Evolutionary conservation across 495 filamentous ascomycete species (phyloP).

Genomic region (Penicillium antarcticum): DNA sequence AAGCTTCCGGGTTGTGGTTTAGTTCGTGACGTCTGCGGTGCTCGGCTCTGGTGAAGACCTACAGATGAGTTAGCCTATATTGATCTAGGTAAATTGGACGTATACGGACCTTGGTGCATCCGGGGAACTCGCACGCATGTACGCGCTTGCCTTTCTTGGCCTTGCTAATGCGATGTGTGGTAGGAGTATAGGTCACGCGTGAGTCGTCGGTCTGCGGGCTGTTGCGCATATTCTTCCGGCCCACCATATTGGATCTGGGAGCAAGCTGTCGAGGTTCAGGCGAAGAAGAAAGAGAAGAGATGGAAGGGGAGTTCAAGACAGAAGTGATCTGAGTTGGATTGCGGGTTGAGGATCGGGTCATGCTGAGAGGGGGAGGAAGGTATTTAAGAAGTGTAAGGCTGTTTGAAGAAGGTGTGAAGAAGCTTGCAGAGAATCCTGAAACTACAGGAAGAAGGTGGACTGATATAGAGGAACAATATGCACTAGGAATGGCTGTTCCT

Average conservation of each 20-base stretch:
- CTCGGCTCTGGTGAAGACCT: slow-evolving; percentile 84
- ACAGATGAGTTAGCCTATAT: slow-evolving; percentile 11
- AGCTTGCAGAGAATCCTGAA: not conserved
- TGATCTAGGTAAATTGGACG: not conserved
- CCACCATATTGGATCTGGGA: slow-evolving; percentile 1
- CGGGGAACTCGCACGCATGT: slow-evolving; percentile 62
- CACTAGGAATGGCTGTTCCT: slow-evolving; percentile 18
- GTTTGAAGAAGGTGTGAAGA: not conserved
- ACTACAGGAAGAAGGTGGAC: slow-evolving; percentile 13
- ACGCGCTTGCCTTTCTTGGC: slow-evolving; percentile 82
- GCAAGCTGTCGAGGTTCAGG: slow-evolving; percentile 4
- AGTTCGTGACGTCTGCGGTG: slow-evolving; percentile 82
- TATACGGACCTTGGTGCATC: slow-evolving; percentile 60
- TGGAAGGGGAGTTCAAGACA: slow-evolving; percentile 8
- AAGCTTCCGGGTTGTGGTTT: slow-evolving; percentile 71
- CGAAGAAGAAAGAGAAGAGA: slow-evolving; percentile 2
- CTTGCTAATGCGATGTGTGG: slow-evolving; percentile 72
- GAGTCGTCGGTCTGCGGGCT: slow-evolving; percentile 5
- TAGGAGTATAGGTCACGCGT: slow-evolving; percentile 52
- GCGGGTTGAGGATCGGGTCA: not conserved
- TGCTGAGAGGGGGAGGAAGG: not conserved
- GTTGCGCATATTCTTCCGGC: slow-evolving; percentile 10
- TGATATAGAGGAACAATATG: slow-evolving; percentile 26
- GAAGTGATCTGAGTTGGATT: slow-evolving; percentile 2
- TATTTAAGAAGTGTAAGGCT: not conserved